Evolutionary conservation across 2,329 filamentous ascomycete species (phyloP).

Genomic region (Geosmithia flava): DNA sequence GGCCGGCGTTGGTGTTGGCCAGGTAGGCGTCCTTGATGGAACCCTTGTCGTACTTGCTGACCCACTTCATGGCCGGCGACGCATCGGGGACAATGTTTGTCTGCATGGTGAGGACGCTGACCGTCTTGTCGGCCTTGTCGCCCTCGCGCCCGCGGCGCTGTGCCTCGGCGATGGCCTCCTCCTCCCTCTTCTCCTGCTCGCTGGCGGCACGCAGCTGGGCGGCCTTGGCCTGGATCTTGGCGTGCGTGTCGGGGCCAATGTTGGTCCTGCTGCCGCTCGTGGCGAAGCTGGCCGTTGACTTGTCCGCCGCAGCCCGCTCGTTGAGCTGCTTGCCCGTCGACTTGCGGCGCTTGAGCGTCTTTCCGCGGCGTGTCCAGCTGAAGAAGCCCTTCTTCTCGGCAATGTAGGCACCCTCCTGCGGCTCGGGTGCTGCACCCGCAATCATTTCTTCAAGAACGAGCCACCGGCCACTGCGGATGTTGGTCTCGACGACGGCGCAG

Average conservation of each 20-base stretch:
- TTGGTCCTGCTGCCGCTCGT: constrained; percentile 61
- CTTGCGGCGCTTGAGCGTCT: constrained; percentile 52
- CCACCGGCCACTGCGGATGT: constrained; percentile 73
- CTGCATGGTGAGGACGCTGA: constrained; percentile 80
- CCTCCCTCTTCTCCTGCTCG: constrained; percentile 37
- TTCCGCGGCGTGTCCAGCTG: constrained; percentile 65
- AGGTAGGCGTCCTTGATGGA: constrained; percentile 78
- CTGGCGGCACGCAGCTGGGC: constrained; percentile 67
- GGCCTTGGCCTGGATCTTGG: constrained; percentile 83
- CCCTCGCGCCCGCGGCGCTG: constrained; percentile 43
- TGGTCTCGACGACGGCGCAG: constrained; percentile 84
- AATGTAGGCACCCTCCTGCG: constrained; percentile 76
- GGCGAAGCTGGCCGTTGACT: constrained; percentile 25
- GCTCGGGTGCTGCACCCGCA: constrained; percentile 79
- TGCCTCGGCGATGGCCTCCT: constrained; percentile 18
- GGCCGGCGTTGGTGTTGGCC: constrained; percentile 58
- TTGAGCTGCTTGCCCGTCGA: constrained; percentile 51
- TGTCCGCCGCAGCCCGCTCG: constrained; percentile 18
- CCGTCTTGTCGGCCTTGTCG: constrained; percentile 60
- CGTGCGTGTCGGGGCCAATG: constrained; percentile 83
- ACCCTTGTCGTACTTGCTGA: constrained; percentile 86
- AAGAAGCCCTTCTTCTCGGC: constrained; percentile 94
- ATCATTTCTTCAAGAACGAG: constrained; percentile 94
- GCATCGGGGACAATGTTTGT: constrained; percentile 76
- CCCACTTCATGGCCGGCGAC: constrained; percentile 93